Base-by-base conservation (phyloP, 331 rosid species). In the Acacia pycnantha region DNA sequence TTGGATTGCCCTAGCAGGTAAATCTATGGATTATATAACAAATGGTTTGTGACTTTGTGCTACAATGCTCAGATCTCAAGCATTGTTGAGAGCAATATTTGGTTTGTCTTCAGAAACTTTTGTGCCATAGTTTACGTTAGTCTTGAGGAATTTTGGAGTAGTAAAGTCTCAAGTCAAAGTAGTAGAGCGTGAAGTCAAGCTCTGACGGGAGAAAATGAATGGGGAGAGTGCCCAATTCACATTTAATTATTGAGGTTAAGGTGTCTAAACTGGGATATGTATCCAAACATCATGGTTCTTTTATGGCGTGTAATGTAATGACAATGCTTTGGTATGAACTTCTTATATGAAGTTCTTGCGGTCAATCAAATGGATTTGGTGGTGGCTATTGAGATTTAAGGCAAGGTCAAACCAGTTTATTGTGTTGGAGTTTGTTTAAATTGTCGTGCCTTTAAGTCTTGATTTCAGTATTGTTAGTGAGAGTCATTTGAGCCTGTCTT, bases 21-120 rank as follows among this genome's bases (percentile, higher is more conserved):
- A 47, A 22, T 75, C 13, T 77, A 27, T 44, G 61, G 66, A 44
- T 43, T 19, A 43, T 29, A 26, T 61, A 18, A 27, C 9, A 59
- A 31, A 5, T 29, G 72, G 48, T 77, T 21, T 43, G 31, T 77
- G 72, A 71, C 33, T 65, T 21, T 43, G 67, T 77, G 72, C 71
- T 11, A 43, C 72, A 61, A 10, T 43, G 33, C 27, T 61, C 64
- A 46, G 64, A 77, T 77, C 61, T 77, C 73, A 44, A 29, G 48
- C 62, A 64, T 64, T 27, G 29, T 27, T 68, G 73, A 43, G 13
- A 46, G 73, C 35, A 46, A 29, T 77, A 31, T 44, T 54, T 74
- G 41, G 21, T 56, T 14, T n/a, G 33, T 43, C 54, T 43, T 68
- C 50, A 19, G 27, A 40, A 21, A 19, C 40, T 22, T 12, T 41